Evolutionary conservation across 768 basidiomycete species (phyloP), one percentile per base, ranked within the genome.

Genomic region (Tulasnella sp.): DNA sequence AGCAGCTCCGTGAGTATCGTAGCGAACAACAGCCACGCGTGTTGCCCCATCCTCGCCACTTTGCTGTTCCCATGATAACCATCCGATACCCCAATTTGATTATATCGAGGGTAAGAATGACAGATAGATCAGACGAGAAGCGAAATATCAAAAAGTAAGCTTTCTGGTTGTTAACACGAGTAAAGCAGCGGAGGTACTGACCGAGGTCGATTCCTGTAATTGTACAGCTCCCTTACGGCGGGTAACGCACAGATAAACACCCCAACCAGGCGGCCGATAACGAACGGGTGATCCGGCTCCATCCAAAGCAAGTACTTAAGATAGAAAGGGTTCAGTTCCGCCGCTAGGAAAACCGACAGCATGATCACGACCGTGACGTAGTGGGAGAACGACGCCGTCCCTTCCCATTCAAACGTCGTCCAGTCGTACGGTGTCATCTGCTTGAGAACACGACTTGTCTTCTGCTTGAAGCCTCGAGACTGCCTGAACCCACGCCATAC

Each of bases 391-490:
- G 87, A 87, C 9, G 90, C 87, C 1, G 91, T 90, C 35, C 86
- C 86, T 75, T 89, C 92, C 92, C 92, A 94, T 77, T 90, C 87
- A 83, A 94, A 94, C 11, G 90, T 86, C 19, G 91, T 94, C 81
- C 91, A 94, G 76, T 93, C 92, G 74, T 91, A 90, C 14, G 92
- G 92, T 9, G 90, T 90, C 78, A 94, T 92, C 77, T 94, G 92
- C 74, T 86, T 90, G 47, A 94, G 80, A 42, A 93, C 90, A 26
- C 92, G 87, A 73, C 84, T 86, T 32, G 92, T 90, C 78, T 93
- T 93, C 8, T 89, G 88, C 52, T 90, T 86, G 41, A 94, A 78
- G 29, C 92, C 91, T 75, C 86, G 87, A 70, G 87, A 90, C 79
- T 92, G 89, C 71, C 88, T 85, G 75, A 92, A 83, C 16, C 92